Conservation (phyloP, 164 flowering plant species). For the Paratinospora sagittata region DNA sequence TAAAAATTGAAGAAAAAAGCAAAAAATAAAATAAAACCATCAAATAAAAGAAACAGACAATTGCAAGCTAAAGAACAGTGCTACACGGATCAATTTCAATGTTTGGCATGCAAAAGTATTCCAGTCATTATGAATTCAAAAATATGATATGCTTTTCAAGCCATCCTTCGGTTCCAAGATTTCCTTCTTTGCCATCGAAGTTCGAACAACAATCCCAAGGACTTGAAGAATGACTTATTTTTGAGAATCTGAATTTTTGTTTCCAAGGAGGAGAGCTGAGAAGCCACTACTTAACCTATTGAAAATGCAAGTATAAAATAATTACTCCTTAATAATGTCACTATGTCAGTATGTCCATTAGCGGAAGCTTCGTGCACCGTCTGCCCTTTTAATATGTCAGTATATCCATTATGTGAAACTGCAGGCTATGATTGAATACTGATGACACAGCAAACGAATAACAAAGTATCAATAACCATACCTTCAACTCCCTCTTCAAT, state of each 20-base stretch:
- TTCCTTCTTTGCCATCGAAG: too few relatives aligned
- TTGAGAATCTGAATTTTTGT: neutral
- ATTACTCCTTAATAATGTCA: neutral
- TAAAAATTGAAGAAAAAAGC: too few relatives aligned
- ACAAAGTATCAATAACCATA: constrained; percentile 9
- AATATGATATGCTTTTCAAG: too few relatives aligned
- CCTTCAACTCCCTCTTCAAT: constrained; percentile 51
- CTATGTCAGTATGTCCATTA: neutral
- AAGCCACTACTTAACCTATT: neutral
- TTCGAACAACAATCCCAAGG: neutral
- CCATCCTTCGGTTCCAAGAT: too few relatives aligned
- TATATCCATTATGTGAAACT: neutral
- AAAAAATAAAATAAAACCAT: too few relatives aligned
- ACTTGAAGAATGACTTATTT: neutral
- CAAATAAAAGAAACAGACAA: too few relatives aligned
- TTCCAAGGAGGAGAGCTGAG: neutral
- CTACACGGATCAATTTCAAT: neutral
- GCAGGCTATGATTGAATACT: neutral
- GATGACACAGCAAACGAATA: neutral
- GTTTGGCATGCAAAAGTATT: neutral
- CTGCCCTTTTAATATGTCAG: neutral
- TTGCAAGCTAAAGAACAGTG: neutral
- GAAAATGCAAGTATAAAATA: neutral
- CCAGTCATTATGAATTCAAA: neutral
- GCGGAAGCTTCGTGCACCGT: too few relatives aligned